These are phyloP conservation scores for Chenopodium berlandieri DNA, from an alignment of 148 eudicot genomes.

Conservation along the genomic window DNA sequence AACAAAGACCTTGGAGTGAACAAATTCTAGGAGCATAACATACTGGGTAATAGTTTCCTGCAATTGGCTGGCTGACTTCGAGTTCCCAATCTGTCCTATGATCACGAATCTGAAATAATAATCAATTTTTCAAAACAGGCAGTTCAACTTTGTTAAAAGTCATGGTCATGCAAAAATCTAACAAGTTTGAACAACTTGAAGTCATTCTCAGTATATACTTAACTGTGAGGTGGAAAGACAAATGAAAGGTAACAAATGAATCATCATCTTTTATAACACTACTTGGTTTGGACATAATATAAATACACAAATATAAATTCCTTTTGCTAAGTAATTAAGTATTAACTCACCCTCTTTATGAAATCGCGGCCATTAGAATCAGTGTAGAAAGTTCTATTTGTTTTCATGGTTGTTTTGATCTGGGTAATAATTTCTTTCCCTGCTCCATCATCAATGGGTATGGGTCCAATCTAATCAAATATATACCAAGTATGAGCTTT, in stretches of 20 bases:
- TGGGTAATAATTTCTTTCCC: conserved; percentile 67
- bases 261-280: background rate
- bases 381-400: conserved; percentile 64
- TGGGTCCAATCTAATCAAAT: conserved; percentile 63
- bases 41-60: conserved; percentile 88
- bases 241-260: background rate
- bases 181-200: background rate
- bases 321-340: background rate
- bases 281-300: background rate
- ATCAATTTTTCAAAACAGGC: background rate
- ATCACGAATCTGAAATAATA: conserved; percentile 55
- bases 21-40: conserved; percentile 10
- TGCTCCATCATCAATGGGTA: conserved; percentile 62
- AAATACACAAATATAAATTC: background rate
- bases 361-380: conserved; percentile 85
- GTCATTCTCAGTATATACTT: background rate
- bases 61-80: conserved; percentile 60
- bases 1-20: background rate
- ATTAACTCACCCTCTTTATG: conserved; percentile 58
- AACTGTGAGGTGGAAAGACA: background rate
- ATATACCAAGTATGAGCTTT: conserved; percentile 17
- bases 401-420: conserved; percentile 52
- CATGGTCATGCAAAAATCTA: background rate
- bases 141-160: background rate
- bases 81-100: conserved; percentile 72